These are phyloP conservation scores for Aspergillus sp. DNA, from an alignment of 2,329 filamentous ascomycete genomes.

Conservation along the genomic window DNA sequence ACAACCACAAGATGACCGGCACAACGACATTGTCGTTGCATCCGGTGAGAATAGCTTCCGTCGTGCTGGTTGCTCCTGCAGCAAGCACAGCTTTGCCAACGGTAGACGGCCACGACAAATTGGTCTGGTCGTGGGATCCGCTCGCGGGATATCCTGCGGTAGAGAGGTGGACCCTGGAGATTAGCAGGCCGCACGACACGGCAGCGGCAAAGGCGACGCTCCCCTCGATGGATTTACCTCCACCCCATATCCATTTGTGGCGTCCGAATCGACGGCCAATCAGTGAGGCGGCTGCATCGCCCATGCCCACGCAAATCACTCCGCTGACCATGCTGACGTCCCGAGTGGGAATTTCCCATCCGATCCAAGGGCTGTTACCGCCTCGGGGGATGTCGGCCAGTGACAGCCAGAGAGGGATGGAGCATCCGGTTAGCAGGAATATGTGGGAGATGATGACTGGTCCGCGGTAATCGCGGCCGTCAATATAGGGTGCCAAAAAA, in stretches of 20 bases:
- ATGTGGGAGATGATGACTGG: constrained; percentile 95
- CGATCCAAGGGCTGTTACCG: constrained; percentile 48
- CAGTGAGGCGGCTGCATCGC: constrained; percentile 84
- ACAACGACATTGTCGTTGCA: constrained; percentile 98
- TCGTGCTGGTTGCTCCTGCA: constrained; percentile 72
- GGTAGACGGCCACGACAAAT: constrained; percentile 23
- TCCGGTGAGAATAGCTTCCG: constrained; percentile 88
- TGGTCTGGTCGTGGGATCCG: constrained; percentile 7
- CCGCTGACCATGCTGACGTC: constrained; percentile 88
- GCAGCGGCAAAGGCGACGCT: constrained; percentile 69
- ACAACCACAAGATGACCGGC: constrained; percentile 82
- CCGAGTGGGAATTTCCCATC: constrained; percentile 65
- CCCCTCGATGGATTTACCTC: constrained; percentile 90
- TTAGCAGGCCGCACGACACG: constrained; percentile 64
- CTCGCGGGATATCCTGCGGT: constrained; percentile 58
- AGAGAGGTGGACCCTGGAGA: constrained; percentile 63
- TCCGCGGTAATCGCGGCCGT: constrained; percentile 83
- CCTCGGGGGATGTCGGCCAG: constrained; percentile 59
- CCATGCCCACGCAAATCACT: constrained; percentile 88
- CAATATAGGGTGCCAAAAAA: constrained; percentile 88
- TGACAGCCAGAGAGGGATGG: constrained; percentile 85
- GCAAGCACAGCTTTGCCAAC: constrained; percentile 58
- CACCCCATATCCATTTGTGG: constrained; percentile 91
- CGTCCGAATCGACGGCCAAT: constrained; percentile 79
- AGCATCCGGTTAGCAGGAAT: constrained; percentile 88